Percentiles rank a stretch among this genome's conserved stretches.
Evolutionary conservation across 306 rosid genomes (phyloP).

Genomic region (Citrullus colocynthis): DNA sequence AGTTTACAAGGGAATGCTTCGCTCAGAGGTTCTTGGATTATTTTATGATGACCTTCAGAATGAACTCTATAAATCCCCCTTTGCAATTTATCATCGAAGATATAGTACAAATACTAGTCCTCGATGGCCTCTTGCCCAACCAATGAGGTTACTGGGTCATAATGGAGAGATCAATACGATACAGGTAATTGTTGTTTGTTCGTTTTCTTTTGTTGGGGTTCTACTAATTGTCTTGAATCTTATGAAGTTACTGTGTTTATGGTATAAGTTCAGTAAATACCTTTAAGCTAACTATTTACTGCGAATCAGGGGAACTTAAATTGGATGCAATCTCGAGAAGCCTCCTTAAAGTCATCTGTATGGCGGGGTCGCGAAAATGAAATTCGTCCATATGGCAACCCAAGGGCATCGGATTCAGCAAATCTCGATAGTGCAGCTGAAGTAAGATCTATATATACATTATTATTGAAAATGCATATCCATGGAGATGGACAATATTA

Average conservation of each 20-base stretch:
- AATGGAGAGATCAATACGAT: conserved; percentile 97
- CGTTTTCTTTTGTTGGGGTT: neutral
- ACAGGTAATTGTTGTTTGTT: conserved; percentile 43
- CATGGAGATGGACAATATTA: neutral
- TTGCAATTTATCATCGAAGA: conserved; percentile 97
- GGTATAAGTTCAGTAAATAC: conserved; percentile 2
- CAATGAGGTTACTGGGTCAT: conserved; percentile 97
- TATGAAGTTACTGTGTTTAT: neutral
- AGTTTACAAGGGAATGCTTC: conserved; percentile 99
- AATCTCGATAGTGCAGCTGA: conserved; percentile 98
- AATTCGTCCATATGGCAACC: conserved; percentile 88
- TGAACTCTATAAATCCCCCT: conserved; percentile 73
- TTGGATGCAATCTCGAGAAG: conserved; percentile 98
- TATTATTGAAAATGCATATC: neutral
- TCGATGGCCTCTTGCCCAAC: conserved; percentile 99
- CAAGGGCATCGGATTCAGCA: conserved; percentile 92
- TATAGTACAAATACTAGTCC: conserved; percentile 98
- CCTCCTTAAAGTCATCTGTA: conserved; percentile 79
- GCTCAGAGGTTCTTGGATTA: conserved; percentile 87
- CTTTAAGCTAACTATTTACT: conserved; percentile 17
- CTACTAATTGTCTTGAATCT: conserved; percentile 6
- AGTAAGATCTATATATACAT: conserved; percentile 35
- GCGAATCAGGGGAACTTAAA: conserved; percentile 80
- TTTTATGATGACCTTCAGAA: conserved; percentile 89
- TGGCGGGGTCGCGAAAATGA: conserved; percentile 95